Evolutionary conservation across 352 stramenopile species (phyloP).

Genomic region (Globisporangium emineosum): DNA sequence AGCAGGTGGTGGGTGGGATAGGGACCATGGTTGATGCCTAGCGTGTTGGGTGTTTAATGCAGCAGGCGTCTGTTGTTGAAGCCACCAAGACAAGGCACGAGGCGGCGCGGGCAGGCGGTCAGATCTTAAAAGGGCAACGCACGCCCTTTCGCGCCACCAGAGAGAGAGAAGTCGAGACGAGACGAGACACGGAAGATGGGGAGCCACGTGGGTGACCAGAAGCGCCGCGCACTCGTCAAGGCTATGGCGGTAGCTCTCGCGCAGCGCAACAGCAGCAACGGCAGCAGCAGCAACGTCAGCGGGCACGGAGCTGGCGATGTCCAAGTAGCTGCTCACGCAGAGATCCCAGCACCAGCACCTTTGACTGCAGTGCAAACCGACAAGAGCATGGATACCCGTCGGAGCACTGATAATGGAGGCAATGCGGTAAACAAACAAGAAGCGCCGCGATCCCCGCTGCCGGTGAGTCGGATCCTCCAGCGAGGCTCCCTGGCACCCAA

Average conservation of each 20-base stretch:
- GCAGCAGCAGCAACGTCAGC: slow-evolving; percentile 4
- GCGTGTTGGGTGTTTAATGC: background rate
- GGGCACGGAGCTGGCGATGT: background rate
- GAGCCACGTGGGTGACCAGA: slow-evolving; percentile 33
- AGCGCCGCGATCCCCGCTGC: slow-evolving; percentile 8
- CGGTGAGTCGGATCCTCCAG: slow-evolving; percentile 8
- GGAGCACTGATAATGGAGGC: background rate
- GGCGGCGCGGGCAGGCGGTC: background rate
- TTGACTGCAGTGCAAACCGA: background rate
- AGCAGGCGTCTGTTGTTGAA: background rate
- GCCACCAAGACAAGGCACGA: background rate
- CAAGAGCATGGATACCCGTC: background rate
- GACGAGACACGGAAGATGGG: slow-evolving; percentile 23
- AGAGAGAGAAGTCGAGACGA: background rate
- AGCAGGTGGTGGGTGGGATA: background rate
- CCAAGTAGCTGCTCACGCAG: background rate
- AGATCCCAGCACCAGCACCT: background rate
- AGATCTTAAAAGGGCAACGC: slow-evolving; percentile 5
- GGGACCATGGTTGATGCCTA: too few species aligned
- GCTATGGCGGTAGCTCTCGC: slow-evolving; percentile 28
- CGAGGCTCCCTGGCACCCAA: slow-evolving; percentile 13
- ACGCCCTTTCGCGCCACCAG: slow-evolving; percentile 1
- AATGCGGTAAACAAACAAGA: background rate
- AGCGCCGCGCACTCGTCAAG: slow-evolving; percentile 30
- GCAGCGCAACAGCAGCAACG: slow-evolving; percentile 3